Base-by-base conservation (phyloP, 139 green algal species). In the Chlorella ohadii region DNA sequence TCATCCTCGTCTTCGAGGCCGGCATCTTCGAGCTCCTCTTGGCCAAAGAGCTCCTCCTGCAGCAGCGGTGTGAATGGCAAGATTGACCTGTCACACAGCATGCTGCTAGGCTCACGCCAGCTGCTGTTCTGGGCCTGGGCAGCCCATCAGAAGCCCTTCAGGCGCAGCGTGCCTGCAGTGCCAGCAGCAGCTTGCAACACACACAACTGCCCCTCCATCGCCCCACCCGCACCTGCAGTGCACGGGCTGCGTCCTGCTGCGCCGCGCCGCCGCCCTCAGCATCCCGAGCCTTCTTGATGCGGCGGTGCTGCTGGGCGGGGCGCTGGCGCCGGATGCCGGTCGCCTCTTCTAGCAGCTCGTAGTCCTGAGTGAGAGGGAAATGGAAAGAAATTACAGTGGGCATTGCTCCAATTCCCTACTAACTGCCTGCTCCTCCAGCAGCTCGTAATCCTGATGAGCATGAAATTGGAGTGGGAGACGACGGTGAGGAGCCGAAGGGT, bases 341-440 rank as follows among this genome's bases (percentile, higher is more conserved):
- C 77, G 95, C 92, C 72, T 97, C 95, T 84, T 97, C 93, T 72
- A 98, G 86, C 81, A 98, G 87, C 41, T 97, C 93, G 77, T 96
- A 98, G 80, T 98, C 95, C 65, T 98, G 76, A 20, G n/a, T 19
- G 6, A 4, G 63, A 9, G 31, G 19, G 59, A 11, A 4, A n/a
- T n/a, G n/a, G n/a, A n/a, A n/a, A n/a, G n/a, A n/a, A n/a, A n/a
- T n/a, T n/a, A n/a, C n/a, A n/a, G n/a, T n/a, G n/a, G n/a, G n/a
- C n/a, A n/a, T n/a, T n/a, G n/a, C n/a, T n/a, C n/a, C n/a, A n/a
- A n/a, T n/a, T n/a, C n/a, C n/a, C n/a, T n/a, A n/a, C n/a, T n/a
- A n/a, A n/a, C n/a, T n/a, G n/a, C n/a, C n/a, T n/a, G n/a, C n/a
- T n/a, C n/a, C n/a, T 97, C 93, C 74, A 98, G 86, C 81, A 98